A percentile compares a stretch with the other conserved stretches of the same genome.
These are phyloP conservation scores for Plasmodium cynomolgi DNA, from an alignment of 169 alveolate genomes.

Conservation along the genomic window DNA sequence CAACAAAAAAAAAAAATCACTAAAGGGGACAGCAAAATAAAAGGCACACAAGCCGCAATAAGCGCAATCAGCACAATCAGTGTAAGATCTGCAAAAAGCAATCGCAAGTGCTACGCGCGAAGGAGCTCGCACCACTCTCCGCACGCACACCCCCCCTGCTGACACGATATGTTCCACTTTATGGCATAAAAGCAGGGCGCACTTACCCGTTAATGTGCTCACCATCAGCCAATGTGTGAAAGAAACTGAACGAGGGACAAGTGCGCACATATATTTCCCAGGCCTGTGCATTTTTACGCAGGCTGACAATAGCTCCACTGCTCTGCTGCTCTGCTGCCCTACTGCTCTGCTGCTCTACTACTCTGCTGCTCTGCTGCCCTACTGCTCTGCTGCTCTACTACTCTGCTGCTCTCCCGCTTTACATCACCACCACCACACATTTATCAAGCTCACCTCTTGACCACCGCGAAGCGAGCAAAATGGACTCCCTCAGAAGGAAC, in stretches of 20 bases:
- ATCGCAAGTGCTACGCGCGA: background rate
- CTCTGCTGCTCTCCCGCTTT: background rate
- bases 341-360: background rate
- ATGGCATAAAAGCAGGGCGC: background rate
- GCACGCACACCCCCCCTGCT: background rate
- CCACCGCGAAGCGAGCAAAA: background rate
- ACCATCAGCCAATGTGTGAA: background rate
- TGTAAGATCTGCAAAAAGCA: background rate
- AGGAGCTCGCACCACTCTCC: background rate
- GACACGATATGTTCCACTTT: background rate
- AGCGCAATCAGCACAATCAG: background rate
- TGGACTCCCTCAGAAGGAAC: constrained; percentile 7
- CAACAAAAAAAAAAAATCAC: background rate
- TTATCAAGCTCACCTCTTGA: background rate
- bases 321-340: no score
- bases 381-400: background rate
- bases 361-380: background rate
- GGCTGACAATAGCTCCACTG: background rate
- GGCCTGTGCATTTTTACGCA: background rate
- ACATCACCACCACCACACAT: background rate
- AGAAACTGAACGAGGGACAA: background rate
- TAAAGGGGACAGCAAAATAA: background rate
- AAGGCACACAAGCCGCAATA: background rate
- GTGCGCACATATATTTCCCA: background rate
- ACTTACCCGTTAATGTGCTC: background rate